These are phyloP conservation scores for Ogataea naganishii DNA, from an alignment of 805 yeast genomes.

Conservation along the genomic window DNA sequence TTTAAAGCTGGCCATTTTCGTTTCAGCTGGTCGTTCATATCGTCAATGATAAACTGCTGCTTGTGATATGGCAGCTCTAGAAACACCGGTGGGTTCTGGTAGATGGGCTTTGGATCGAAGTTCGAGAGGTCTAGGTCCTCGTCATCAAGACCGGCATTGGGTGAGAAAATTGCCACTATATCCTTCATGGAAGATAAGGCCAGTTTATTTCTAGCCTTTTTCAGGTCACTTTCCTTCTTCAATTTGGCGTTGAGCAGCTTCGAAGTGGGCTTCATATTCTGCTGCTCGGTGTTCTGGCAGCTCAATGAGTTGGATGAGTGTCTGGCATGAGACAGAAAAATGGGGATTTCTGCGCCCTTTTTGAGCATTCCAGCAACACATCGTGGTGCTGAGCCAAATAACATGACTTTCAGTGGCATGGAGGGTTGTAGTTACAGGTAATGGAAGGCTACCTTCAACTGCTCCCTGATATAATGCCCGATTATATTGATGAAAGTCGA, in stretches of 20 bases:
- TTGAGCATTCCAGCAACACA: too few species aligned
- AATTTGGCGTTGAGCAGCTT: slow-evolving; percentile 13
- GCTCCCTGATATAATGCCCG: too few species aligned
- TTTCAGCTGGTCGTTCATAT: slow-evolving; percentile 34
- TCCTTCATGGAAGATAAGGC: slow-evolving; percentile 32
- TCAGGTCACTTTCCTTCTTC: slow-evolving; percentile 19
- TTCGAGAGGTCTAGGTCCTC: slow-evolving; percentile 22
- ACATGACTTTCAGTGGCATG: too few species aligned
- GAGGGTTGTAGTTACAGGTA: too few species aligned
- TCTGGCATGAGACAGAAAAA: too few species aligned
- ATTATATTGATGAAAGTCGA: too few species aligned
- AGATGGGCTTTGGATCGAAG: slow-evolving; percentile 25
- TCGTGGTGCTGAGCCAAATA: too few species aligned
- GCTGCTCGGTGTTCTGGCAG: too few species aligned
- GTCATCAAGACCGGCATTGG: slow-evolving; percentile 18
- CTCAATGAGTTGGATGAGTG: too few species aligned
- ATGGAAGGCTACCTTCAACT: too few species aligned
- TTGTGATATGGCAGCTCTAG: slow-evolving; percentile 35
- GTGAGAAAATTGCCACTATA: slow-evolving; percentile 24
- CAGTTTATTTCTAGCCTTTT: slow-evolving; percentile 23
- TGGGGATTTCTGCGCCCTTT: too few species aligned
- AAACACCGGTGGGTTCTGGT: slow-evolving; percentile 19
- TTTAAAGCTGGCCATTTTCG: slow-evolving; percentile 48
- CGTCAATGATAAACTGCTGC: slow-evolving; percentile 46
- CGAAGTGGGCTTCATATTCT: slow-evolving; percentile 13